Conservation (phyloP, 345 rosid species). For the Anastatica hierochuntica region DNA sequence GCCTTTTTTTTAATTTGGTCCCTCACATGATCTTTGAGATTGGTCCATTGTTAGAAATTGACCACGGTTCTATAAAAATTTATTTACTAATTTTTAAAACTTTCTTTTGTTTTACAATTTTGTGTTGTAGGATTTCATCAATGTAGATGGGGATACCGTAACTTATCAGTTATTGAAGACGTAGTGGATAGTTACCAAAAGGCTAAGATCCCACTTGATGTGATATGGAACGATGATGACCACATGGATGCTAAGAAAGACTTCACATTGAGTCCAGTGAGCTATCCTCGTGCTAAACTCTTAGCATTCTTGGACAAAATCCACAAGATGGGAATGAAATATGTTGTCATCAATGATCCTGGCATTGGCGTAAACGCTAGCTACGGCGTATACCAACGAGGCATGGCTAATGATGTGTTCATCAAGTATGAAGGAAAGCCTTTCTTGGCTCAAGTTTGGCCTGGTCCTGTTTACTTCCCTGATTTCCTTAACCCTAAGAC, state of each 20-base stretch:
- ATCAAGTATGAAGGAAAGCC: constrained; percentile 85
- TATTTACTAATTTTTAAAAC: too few relatives aligned
- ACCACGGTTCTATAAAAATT: too few relatives aligned
- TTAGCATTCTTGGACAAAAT: constrained; percentile 73
- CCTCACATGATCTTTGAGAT: constrained; percentile 2
- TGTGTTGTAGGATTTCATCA: constrained; percentile 90
- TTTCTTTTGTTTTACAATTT: too few relatives aligned
- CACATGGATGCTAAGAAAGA: constrained; percentile 96
- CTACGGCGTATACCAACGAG: constrained; percentile 78
- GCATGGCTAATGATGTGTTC: constrained; percentile 68
- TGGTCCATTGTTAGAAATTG: too few relatives aligned
- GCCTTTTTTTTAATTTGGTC: constrained; percentile 22
- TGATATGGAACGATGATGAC: constrained; percentile 96
- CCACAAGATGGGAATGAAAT: constrained; percentile 84
- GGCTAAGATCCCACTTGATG: constrained; percentile 86
- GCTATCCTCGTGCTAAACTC: constrained; percentile 72
- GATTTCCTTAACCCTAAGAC: constrained; percentile 95
- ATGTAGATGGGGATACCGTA: constrained; percentile 97
- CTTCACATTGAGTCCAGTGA: constrained; percentile 61
- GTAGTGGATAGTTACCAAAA: constrained; percentile 78
- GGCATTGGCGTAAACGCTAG: constrained; percentile 68
- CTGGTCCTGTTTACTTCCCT: constrained; percentile 90
- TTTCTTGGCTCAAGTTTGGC: constrained; percentile 95
- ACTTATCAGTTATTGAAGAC: constrained; percentile 87
- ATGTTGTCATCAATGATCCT: constrained; percentile 70